Conservation (phyloP, 2,329 filamentous ascomycete species). For the Fusarium bulbicola region DNA sequence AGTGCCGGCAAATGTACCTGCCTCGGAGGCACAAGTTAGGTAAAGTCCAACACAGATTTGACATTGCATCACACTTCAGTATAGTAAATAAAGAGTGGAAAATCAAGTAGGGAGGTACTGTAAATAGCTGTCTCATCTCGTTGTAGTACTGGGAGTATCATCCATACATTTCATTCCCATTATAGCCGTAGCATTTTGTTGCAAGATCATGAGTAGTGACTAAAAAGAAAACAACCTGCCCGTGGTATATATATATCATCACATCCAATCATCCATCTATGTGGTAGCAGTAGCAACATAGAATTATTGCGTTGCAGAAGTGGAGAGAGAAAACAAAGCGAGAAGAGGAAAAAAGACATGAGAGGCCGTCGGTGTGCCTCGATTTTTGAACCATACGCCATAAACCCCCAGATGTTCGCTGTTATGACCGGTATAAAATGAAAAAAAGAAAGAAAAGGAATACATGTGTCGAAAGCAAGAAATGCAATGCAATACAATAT, state of each 20-base stretch:
- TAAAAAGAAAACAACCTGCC: neutral
- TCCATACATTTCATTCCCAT: slow-evolving; percentile 2
- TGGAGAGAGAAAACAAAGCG: neutral
- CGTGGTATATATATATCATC: slow-evolving; percentile 30
- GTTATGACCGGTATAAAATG: neutral
- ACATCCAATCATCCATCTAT: slow-evolving; percentile 17
- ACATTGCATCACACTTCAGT: neutral
- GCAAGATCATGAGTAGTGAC: neutral
- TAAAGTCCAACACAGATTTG: neutral
- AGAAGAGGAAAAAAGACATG: neutral
- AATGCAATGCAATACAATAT: neutral
- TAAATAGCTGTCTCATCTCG: slow-evolving; percentile 15
- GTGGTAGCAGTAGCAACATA: slow-evolving; percentile 2
- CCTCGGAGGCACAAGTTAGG: slow-evolving; percentile 5
- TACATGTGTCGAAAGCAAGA: neutral
- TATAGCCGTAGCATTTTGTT: neutral
- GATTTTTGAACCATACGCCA: slow-evolving; percentile 17
- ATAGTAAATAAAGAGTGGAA: neutral
- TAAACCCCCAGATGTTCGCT: slow-evolving; percentile 27
- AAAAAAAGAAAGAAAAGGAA: neutral
- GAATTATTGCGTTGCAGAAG: slow-evolving; percentile 13
- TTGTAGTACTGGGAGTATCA: slow-evolving; percentile 24
- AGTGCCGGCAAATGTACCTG: neutral
- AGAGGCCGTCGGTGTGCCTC: slow-evolving; percentile 10
- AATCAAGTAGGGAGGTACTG: neutral